Evolutionary conservation across 2,329 filamentous ascomycete genomes (phyloP), one percentile per base, ranked within the genome.

Genomic region (Talaromyces albobiverticillius): DNA sequence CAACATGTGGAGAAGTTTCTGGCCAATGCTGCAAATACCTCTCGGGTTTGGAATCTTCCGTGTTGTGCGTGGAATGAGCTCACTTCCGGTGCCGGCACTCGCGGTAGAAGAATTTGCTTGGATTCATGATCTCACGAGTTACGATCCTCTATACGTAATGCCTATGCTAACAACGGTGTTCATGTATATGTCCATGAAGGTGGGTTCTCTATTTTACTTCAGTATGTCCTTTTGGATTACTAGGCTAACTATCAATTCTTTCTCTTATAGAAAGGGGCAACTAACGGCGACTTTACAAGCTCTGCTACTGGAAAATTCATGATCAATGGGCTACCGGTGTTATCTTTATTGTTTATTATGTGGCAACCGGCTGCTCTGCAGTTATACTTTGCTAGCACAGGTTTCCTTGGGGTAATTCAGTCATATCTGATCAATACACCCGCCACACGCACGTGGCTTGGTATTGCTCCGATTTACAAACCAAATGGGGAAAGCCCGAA

Each of bases 11-110:
- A 78, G 76, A 58, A 73, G 78, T 16, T 74, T 87, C 20, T 58
- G 82, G 9, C 83, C 83, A 7, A 69, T 88, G 59, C 70, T 88
- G 59, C 84, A 88, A 63, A 72, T 87, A 11, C 85, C 91, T 4
- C 77, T 95, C 59, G 88, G 87, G 57, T 90, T 85, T 69, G 90
- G 91, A 63, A 85, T 88, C 56, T 97, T 93, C 78, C 84, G 88
- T 57, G 77, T 93, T 43, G 70, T 95, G 59, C 81, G 83, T 51
- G 85, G 80, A 61, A 95, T 96, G 88, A 72, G 83, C 1, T 70
- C 78, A 20, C 75, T 97, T 46, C 93, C 93, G 3, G 90, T 96
- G 4, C 93, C 93, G 0, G 86, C 84, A 1, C 71, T 97, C 60
- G 82, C 89, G 62, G 76, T 74, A 1, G 89, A 88, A 29, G 86